Percentiles rank a stretch among this genome's conserved stretches.
These are phyloP conservation scores for Dactylellina drechsleri DNA, from an alignment of 2,329 filamentous ascomycete species.

Conservation along the genomic window DNA sequence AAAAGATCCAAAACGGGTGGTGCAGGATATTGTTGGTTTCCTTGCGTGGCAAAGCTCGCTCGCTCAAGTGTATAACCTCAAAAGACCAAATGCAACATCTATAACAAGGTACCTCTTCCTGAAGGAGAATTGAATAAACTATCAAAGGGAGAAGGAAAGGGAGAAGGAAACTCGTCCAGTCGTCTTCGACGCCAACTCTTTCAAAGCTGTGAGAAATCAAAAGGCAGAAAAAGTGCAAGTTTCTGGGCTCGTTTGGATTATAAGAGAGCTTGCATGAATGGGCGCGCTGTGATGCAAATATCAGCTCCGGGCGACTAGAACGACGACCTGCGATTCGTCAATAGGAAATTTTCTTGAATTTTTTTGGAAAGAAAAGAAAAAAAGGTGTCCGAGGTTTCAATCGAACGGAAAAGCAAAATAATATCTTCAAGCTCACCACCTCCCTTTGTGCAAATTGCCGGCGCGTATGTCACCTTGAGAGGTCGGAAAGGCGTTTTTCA, in stretches of 20 bases:
- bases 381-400: constrained; percentile 25
- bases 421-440: constrained; percentile 16
- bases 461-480: constrained; percentile 47
- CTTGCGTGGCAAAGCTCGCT: constrained; percentile 27
- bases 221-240: constrained; percentile 43
- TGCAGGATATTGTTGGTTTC: constrained; percentile 33
- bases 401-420: constrained; percentile 31
- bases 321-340: constrained; percentile 45
- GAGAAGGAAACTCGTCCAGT: constrained; percentile 44
- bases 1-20: constrained; percentile 25
- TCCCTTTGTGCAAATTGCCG: constrained; percentile 45
- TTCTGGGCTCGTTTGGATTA: constrained; percentile 36
- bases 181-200: constrained; percentile 37
- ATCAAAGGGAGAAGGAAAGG: constrained; percentile 36
- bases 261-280: constrained; percentile 49
- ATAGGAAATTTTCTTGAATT: constrained; percentile 17
- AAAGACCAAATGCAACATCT: constrained; percentile 29
- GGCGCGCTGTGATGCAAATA: constrained; percentile 49
- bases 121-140: constrained; percentile 33
- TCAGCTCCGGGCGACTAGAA: constrained; percentile 31
- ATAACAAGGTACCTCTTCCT: constrained; percentile 33
- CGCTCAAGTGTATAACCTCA: constrained; percentile 33
- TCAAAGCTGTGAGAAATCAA: constrained; percentile 32
- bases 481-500: constrained; percentile 32
- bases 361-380: constrained; percentile 15